Conservation (phyloP, 352 stramenopile genomes). For the Globisporangium nagaii region DNA sequence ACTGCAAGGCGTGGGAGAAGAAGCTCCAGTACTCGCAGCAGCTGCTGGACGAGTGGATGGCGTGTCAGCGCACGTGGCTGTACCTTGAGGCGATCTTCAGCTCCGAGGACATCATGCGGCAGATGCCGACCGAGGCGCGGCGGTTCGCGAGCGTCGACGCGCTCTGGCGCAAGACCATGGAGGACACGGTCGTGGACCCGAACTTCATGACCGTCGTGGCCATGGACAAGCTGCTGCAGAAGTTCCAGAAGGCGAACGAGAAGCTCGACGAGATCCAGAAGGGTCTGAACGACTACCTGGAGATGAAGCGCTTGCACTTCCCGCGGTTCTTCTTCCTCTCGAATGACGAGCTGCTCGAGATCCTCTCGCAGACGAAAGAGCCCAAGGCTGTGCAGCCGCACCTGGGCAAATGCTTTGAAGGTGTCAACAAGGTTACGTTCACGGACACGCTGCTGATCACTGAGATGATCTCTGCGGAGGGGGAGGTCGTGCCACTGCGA, state of each 20-base stretch:
- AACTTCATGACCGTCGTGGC: conserved; percentile 88
- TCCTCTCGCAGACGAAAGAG: conserved; percentile 92
- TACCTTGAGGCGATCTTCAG: conserved; percentile 96
- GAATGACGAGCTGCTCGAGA: conserved; percentile 92
- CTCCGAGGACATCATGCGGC: conserved; percentile 93
- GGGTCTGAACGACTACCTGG: conserved; percentile 90
- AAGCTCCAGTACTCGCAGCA: conserved; percentile 87
- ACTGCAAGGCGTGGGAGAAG: conserved; percentile 87
- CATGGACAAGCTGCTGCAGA: conserved; percentile 87
- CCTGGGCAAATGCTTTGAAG: conserved; percentile 89
- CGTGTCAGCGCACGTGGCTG: conserved; percentile 92
- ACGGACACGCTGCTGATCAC: conserved; percentile 90
- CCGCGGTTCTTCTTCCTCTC: conserved; percentile 95
- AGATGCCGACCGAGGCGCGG: conserved; percentile 91
- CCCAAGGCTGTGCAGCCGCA: conserved; percentile 90
- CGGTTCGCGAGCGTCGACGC: conserved; percentile 88
- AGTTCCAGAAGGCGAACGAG: conserved; percentile 91
- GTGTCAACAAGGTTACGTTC: conserved; percentile 90
- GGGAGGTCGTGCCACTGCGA: conserved; percentile 84
- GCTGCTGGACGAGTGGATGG: conserved; percentile 94
- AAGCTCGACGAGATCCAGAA: conserved; percentile 95
- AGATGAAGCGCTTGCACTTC: conserved; percentile 92
- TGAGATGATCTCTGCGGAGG: conserved; percentile 92
- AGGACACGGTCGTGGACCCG: conserved; percentile 83
- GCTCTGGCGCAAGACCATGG: conserved; percentile 91